These are phyloP conservation scores for Termitomyces sp. DNA, from an alignment of 768 basidiomycete species.

Conservation along the genomic window DNA sequence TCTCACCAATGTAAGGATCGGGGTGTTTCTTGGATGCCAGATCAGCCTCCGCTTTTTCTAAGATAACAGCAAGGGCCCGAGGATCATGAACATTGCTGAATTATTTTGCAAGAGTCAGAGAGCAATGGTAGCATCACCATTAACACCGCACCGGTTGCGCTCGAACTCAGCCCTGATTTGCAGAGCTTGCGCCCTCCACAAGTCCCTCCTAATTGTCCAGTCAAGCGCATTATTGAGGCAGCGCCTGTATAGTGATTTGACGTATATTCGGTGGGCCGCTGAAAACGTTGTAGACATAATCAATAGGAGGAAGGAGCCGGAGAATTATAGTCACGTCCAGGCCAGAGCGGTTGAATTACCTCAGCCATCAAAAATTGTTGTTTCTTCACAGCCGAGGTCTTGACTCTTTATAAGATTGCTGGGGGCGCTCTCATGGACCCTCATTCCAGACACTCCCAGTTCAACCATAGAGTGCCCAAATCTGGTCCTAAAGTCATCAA, in stretches of 20 bases:
- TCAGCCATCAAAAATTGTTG: constrained; percentile 16
- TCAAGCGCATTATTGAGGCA: constrained; percentile 82
- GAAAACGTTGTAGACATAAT: constrained; percentile 63
- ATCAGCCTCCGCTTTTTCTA: constrained; percentile 75
- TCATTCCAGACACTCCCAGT: constrained; percentile 70
- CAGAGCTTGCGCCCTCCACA: constrained; percentile 83
- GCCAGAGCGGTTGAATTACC: constrained; percentile 2
- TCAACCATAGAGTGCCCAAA: constrained; percentile 67
- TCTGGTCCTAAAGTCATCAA: constrained; percentile 49
- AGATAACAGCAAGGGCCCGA: constrained; percentile 67
- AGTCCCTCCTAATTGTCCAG: constrained; percentile 82
- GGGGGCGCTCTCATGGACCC: constrained; percentile 52
- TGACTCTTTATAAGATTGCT: constrained; percentile 3
- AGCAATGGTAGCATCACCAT: background rate
- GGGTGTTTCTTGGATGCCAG: constrained; percentile 71
- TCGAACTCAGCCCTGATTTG: constrained; percentile 92
- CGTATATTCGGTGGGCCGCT: constrained; percentile 72
- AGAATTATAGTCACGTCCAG: background rate
- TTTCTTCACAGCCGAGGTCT: constrained; percentile 1
- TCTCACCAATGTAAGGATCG: constrained; percentile 88
- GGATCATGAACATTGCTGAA: constrained; percentile 80
- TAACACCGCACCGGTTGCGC: constrained; percentile 64
- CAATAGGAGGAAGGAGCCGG: constrained; percentile 10
- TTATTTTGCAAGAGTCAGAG: constrained; percentile 3
- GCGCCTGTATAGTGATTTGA: constrained; percentile 89